Percentiles rank a stretch among this genome's conserved stretches.
Evolutionary conservation across 2,329 filamentous ascomycete species (phyloP).

Genomic region (Hypocrella siamensis): DNA sequence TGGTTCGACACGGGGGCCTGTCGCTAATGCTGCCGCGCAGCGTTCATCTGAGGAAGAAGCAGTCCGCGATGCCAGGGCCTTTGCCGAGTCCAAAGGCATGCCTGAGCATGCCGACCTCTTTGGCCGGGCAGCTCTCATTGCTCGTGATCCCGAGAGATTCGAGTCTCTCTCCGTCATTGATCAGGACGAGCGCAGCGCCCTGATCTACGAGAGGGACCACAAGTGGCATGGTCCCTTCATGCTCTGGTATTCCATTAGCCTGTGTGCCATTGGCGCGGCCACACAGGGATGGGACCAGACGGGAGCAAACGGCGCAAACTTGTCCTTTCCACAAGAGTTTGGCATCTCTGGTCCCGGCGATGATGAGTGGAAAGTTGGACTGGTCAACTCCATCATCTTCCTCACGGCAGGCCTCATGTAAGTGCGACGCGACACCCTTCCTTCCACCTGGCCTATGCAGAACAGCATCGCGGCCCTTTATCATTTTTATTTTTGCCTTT

Average conservation of each 20-base stretch:
- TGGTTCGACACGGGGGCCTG: too few relatives aligned
- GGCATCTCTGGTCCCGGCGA: slow-evolving; percentile 18
- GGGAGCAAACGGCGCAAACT: slow-evolving; percentile 41
- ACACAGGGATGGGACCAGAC: slow-evolving; percentile 49
- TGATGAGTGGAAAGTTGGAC: slow-evolving; percentile 23
- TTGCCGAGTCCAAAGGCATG: slow-evolving; percentile 30
- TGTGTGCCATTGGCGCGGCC: slow-evolving; percentile 39
- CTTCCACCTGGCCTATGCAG: background rate
- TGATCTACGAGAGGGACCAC: slow-evolving; percentile 33
- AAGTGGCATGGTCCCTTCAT: slow-evolving; percentile 34
- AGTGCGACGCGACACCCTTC: slow-evolving; percentile 11
- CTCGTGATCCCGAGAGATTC: slow-evolving; percentile 11
- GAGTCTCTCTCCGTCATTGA: slow-evolving; percentile 8
- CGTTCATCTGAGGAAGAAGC: slow-evolving; percentile 9
- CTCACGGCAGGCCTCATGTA: slow-evolving; percentile 41
- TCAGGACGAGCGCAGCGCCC: slow-evolving; percentile 15
- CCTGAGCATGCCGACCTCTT: slow-evolving; percentile 26
- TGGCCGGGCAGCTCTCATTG: slow-evolving; percentile 12
- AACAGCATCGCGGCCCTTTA: too few relatives aligned
- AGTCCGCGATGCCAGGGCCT: slow-evolving; percentile 26
- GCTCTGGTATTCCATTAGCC: slow-evolving; percentile 25
- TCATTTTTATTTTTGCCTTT: background rate
- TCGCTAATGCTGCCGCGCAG: too few relatives aligned
- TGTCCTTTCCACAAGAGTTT: slow-evolving; percentile 36
- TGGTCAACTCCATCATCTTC: slow-evolving; percentile 15